Conservation (phyloP, 2,329 filamentous ascomycete genomes). For the Cercospora brassicicola region DNA sequence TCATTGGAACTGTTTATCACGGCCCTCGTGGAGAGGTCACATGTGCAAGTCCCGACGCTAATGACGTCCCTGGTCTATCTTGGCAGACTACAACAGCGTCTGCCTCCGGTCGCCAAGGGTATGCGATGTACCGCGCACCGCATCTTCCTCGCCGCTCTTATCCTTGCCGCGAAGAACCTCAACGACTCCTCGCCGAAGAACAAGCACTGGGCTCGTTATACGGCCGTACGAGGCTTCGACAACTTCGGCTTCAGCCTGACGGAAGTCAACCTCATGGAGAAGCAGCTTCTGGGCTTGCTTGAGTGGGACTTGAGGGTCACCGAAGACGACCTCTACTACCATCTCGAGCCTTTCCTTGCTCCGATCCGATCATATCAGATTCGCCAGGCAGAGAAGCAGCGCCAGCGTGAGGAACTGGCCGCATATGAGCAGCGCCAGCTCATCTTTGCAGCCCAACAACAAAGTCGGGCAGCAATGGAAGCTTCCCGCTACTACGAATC, state of each 20-base stretch:
- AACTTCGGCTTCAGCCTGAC: slow-evolving; percentile 89
- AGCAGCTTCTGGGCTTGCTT: slow-evolving; percentile 90
- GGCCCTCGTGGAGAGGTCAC: slow-evolving; percentile 85
- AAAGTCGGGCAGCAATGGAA: slow-evolving; percentile 32
- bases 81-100: slow-evolving; percentile 73
- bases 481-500: slow-evolving; percentile 41
- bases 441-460: slow-evolving; percentile 43
- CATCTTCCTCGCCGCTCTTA: slow-evolving; percentile 89
- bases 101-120: slow-evolving; percentile 92
- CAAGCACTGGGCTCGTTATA: slow-evolving; percentile 99
- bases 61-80: slow-evolving; percentile 98
- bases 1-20: slow-evolving; percentile 88
- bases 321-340: slow-evolving; percentile 79
- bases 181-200: slow-evolving; percentile 99
- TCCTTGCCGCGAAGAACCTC: slow-evolving; percentile 89
- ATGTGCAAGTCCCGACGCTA: slow-evolving; percentile 93
- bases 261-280: slow-evolving; percentile 99
- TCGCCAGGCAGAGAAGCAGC: slow-evolving; percentile 56
- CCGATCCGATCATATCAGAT: slow-evolving; percentile 69
- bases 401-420: slow-evolving; percentile 43
- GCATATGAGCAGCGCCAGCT: slow-evolving; percentile 37
- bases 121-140: slow-evolving; percentile 95
- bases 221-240: slow-evolving; percentile 68
- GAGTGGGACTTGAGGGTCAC: slow-evolving; percentile 91
- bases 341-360: slow-evolving; percentile 83